Percentiles rank a stretch among this genome's conserved stretches.
Evolutionary conservation across 2,329 filamentous ascomycete species (phyloP).

Genomic region (Cladorrhinum sp.): DNA sequence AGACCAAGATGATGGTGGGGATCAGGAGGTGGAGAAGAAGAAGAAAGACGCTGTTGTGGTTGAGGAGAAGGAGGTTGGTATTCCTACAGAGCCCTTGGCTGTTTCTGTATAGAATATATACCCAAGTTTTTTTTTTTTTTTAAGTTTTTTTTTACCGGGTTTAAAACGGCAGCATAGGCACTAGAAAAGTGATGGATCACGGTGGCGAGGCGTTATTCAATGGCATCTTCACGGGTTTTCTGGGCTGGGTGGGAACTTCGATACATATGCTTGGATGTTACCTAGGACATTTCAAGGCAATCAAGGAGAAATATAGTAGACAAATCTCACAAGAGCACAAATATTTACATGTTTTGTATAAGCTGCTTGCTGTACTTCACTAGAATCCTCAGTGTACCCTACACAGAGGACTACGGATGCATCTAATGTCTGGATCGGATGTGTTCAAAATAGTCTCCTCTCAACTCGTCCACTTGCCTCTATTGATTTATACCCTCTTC

Average conservation of each 20-base stretch:
- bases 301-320: background rate
- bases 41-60: constrained; percentile 24
- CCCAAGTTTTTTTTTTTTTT: background rate
- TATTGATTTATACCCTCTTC: constrained; percentile 49
- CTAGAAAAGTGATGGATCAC: background rate
- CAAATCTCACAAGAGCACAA: background rate
- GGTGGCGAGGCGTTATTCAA: background rate
- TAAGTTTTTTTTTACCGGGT: background rate
- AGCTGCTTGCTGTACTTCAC: too few species aligned
- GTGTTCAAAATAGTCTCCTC: too few species aligned
- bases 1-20: background rate
- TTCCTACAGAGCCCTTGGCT: background rate
- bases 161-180: constrained; percentile 4
- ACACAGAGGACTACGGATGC: too few species aligned
- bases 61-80: constrained; percentile 2
- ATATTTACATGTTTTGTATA: too few species aligned
- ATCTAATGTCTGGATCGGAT: too few species aligned
- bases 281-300: too few species aligned
- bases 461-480: background rate
- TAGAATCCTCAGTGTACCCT: too few species aligned
- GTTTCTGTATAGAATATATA: constrained; percentile 14
- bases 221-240: background rate
- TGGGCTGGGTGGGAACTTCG: too few species aligned
- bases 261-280: too few species aligned
- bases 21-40: constrained; percentile 11